These are phyloP conservation scores for Endocarpon pusillum DNA, from an alignment of 495 filamentous ascomycete genomes.

Conservation along the genomic window DNA sequence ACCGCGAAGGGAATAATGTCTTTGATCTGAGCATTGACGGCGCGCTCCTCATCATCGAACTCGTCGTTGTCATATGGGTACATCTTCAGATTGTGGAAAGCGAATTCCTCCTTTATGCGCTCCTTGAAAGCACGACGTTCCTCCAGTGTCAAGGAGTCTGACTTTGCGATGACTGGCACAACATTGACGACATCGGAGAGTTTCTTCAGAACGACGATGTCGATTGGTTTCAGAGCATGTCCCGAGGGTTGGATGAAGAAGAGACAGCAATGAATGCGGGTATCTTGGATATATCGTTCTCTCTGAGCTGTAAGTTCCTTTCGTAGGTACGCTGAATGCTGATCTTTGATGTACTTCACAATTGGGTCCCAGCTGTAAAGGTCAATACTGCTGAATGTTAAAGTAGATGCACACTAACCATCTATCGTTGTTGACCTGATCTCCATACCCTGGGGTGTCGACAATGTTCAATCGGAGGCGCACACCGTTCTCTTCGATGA, in stretches of 20 bases:
- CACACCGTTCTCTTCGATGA: constrained; percentile 93
- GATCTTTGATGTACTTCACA: constrained; percentile 99
- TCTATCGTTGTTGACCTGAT: constrained; percentile 70
- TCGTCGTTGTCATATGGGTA: constrained; percentile 99
- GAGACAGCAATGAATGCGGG: constrained; percentile 96
- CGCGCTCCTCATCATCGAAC: constrained; percentile 90
- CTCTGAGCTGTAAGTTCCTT: constrained; percentile 99
- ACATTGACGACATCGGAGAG: constrained; percentile 98
- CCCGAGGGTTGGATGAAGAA: constrained; percentile 99
- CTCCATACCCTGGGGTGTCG: constrained; percentile 64
- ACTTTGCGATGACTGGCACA: constrained; percentile 96
- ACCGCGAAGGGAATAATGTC: constrained; percentile 95
- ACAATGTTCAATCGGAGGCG: constrained; percentile 66
- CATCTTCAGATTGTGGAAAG: constrained; percentile 99
- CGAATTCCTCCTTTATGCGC: constrained; percentile 97
- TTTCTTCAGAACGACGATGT: constrained; percentile 98
- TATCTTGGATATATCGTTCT: constrained; percentile 98
- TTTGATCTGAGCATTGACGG: constrained; percentile 89
- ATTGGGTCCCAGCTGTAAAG: constrained; percentile 67
- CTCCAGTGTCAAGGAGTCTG: constrained; percentile 89
- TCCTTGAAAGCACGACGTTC: constrained; percentile 94
- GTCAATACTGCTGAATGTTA: constrained; percentile 7
- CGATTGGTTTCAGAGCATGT: constrained; percentile 94
- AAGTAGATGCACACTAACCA: constrained; percentile 28
- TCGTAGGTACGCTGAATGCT: constrained; percentile 97